Base-by-base conservation (phyloP, 495 filamentous ascomycete genomes). In the Penicillium ochrochloron region DNA sequence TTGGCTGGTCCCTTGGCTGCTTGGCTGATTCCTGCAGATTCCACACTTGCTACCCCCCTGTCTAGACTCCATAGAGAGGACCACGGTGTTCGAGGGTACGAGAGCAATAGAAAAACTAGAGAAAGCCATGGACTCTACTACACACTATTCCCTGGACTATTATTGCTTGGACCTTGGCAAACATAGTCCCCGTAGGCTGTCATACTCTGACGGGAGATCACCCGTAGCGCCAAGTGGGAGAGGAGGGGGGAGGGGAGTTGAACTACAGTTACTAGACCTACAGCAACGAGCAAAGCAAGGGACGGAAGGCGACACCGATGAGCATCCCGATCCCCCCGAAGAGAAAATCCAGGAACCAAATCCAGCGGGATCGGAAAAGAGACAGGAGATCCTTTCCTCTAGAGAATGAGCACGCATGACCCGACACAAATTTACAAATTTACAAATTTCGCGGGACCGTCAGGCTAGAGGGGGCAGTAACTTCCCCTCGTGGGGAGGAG, bases 371-470 rank as follows among this genome's bases (percentile, higher is more conserved):
- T 65, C 58, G 59, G 63, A 53, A 33, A 8, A 48, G 27, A 29
- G 39, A 33, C 35, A 63, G 66, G 59, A 63, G 70, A 72, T 72
- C 70, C 62, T 60, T 72, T 67, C 66, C 70, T 67, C 64, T 67
- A 69, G 70, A 57, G 70, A 70, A 39, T 57, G 57, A 48, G 42
- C 17, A 70, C 67, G 42, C 70, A 70, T 72, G 67, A 72, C 67
- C 67, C n/a, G 59, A 48, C 44, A 60, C 33, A 62, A 41, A 51
- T 65, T 62, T 65, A 60, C 33, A 62, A 41, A 51, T 65, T 62
- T 65, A 60, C 33, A 62, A 41, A 51, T 65, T 62, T 65, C 21
- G 62, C 62, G 48, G 62, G 62, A 64, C 62, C 25, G 61, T 25
- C 4, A 27, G 54, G 19, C 56, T 48, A 7, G 37, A 59, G 56